Conservation (phyloP, 1,139 yeast species). For the Hyphopichia pseudoburtonii region DNA sequence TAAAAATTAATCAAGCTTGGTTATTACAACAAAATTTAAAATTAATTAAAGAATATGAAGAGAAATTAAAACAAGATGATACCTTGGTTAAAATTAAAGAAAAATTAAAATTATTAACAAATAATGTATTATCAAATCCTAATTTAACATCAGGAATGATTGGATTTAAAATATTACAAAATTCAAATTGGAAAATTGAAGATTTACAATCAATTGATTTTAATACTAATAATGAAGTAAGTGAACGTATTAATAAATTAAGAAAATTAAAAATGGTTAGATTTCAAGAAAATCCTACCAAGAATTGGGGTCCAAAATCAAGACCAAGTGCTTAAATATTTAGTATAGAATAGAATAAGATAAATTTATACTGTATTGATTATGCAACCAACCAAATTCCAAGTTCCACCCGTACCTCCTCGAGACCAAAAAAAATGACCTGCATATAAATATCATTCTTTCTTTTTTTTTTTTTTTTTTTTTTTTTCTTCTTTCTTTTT, state of each 20-base stretch:
- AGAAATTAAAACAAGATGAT: conserved; percentile 29
- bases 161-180: conserved; percentile 62
- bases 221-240: conserved; percentile 49
- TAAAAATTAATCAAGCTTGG: conserved; percentile 74
- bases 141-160: conserved; percentile 45
- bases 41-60: conserved; percentile 17
- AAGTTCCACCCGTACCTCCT: too few relatives aligned
- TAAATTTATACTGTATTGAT: too few relatives aligned
- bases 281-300: conserved; percentile 87
- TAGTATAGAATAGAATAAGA: too few relatives aligned
- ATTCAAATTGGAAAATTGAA: conserved; percentile 19
- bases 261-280: conserved; percentile 80
- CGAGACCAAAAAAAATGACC: too few relatives aligned
- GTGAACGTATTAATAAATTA: conserved; percentile 54
- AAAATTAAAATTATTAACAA: conserved; percentile 25
- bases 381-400: too few relatives aligned
- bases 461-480: too few relatives aligned
- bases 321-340: conserved; percentile 46
- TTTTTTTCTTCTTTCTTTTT: too few relatives aligned
- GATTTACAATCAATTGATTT: conserved; percentile 46
- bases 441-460: too few relatives aligned
- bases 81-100: conserved; percentile 30
- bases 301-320: conserved; percentile 96
- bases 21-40: conserved; percentile 42
- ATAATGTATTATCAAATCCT: conserved; percentile 30